These are phyloP conservation scores for Fraxinus xanthoxyloides DNA, from an alignment of 305 asterid genomes.

Conservation along the genomic window DNA sequence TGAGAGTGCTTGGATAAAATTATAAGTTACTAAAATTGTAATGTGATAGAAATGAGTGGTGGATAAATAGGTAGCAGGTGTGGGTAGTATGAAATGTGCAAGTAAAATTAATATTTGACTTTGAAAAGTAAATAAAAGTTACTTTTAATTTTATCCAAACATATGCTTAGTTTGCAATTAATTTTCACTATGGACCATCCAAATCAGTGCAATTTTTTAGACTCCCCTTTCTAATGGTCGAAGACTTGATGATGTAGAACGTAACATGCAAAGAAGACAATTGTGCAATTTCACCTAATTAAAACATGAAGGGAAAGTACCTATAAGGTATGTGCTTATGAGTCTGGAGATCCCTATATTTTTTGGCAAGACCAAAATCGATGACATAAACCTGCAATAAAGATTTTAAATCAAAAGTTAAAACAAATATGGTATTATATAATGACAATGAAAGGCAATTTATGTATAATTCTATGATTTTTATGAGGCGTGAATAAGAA, in stretches of 20 bases:
- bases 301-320: constrained; percentile 26
- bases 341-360: constrained; percentile 66
- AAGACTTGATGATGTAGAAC: not conserved
- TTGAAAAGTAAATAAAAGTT: not conserved
- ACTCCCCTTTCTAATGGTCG: not conserved
- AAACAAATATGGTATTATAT: not conserved
- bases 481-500: not conserved
- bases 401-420: not conserved
- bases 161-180: not conserved
- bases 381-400: constrained; percentile 53
- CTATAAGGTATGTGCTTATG: constrained; percentile 68
- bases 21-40: not conserved
- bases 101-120: not conserved
- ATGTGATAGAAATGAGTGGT: not conserved
- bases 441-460: not conserved
- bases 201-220: not conserved
- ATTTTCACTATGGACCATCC: not conserved
- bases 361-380: constrained; percentile 70
- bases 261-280: not conserved
- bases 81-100: not conserved
- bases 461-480: not conserved
- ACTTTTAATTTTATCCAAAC: not conserved
- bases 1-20: not conserved
- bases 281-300: constrained; percentile 7
- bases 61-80: not conserved